These are phyloP conservation scores for Quercus robur DNA, from an alignment of 306 rosid species.

Conservation along the genomic window DNA sequence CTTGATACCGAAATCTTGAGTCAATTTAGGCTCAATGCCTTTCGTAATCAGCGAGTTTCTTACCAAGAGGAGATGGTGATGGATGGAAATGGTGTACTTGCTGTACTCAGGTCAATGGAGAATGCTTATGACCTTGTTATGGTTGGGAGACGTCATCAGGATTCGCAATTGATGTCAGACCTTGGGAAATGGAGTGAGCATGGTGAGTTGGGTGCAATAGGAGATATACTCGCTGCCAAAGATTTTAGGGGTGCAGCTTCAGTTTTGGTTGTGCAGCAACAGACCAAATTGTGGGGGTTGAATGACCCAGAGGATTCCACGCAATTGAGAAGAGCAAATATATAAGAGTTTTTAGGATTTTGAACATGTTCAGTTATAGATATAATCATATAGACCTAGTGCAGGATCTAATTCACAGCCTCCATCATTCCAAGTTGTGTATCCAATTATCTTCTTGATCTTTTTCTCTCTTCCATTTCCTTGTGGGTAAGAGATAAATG, in stretches of 20 bases:
- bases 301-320: slow-evolving; percentile 56
- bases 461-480: neutral
- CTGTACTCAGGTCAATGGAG: slow-evolving; percentile 34
- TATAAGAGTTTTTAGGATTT: slow-evolving; percentile 5
- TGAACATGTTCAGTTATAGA: neutral
- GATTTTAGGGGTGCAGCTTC: slow-evolving; percentile 36
- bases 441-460: neutral
- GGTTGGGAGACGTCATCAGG: slow-evolving; percentile 59
- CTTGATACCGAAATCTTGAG: slow-evolving; percentile 49
- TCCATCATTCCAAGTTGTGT: neutral
- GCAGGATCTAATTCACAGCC: neutral
- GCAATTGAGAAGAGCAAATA: slow-evolving; percentile 34
- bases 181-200: slow-evolving; percentile 36
- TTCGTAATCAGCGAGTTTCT: slow-evolving; percentile 45
- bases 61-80: slow-evolving; percentile 29
- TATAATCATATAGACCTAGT: neutral
- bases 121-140: slow-evolving; percentile 48
- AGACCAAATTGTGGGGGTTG: slow-evolving; percentile 55
- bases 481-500: neutral
- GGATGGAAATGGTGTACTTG: slow-evolving; percentile 32
- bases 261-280: slow-evolving; percentile 71
- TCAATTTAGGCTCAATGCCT: slow-evolving; percentile 51
- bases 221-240: slow-evolving; percentile 50
- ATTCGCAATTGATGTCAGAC: slow-evolving; percentile 43
- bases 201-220: slow-evolving; percentile 55